Percentiles rank a stretch among this genome's conserved stretches.
Evolutionary conservation across 768 basidiomycete genomes (phyloP).

Genomic region (Lactifluus piperatus): DNA sequence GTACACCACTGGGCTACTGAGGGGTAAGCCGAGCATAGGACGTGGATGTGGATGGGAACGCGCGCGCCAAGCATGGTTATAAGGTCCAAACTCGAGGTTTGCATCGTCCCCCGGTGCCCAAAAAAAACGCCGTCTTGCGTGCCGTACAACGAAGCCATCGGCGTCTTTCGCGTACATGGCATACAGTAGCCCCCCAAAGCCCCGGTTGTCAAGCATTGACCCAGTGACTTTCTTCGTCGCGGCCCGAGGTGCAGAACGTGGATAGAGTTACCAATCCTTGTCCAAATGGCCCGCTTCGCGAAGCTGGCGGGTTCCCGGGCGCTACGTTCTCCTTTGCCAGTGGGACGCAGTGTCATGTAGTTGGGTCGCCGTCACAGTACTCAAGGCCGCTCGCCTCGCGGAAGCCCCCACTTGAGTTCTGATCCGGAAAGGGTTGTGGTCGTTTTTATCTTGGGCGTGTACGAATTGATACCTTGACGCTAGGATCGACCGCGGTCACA

Average conservation of each 20-base stretch:
- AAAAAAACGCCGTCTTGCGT: constrained; percentile 58
- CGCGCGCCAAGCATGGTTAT: constrained; percentile 50
- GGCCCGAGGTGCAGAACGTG: constrained; percentile 33
- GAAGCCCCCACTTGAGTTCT: too few relatives aligned
- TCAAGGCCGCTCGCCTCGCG: too few relatives aligned
- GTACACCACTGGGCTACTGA: constrained; percentile 54
- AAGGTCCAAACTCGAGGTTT: constrained; percentile 46
- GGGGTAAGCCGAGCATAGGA: constrained; percentile 52
- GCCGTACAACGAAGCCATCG: constrained; percentile 46
- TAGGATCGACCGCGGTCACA: constrained; percentile 42
- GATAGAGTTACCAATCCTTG: constrained; percentile 42
- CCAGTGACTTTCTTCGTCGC: constrained; percentile 28
- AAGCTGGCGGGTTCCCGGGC: constrained; percentile 5
- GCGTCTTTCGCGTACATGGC: too few relatives aligned
- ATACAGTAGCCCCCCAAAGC: constrained; percentile 42
- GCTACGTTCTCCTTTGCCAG: not conserved
- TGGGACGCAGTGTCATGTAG: constrained; percentile 9
- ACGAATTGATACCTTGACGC: constrained; percentile 46
- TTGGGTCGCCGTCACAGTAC: constrained; percentile 34
- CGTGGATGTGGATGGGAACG: constrained; percentile 40
- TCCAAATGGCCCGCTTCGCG: constrained; percentile 35
- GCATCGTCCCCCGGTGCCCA: constrained; percentile 55
- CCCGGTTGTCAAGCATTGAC: constrained; percentile 26
- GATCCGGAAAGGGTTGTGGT: constrained; percentile 27
- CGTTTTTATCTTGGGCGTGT: constrained; percentile 36